phyloP scores from a whole-genome alignment of 495 filamentous ascomycete genomes.

The Copromyces sp. region DNA sequence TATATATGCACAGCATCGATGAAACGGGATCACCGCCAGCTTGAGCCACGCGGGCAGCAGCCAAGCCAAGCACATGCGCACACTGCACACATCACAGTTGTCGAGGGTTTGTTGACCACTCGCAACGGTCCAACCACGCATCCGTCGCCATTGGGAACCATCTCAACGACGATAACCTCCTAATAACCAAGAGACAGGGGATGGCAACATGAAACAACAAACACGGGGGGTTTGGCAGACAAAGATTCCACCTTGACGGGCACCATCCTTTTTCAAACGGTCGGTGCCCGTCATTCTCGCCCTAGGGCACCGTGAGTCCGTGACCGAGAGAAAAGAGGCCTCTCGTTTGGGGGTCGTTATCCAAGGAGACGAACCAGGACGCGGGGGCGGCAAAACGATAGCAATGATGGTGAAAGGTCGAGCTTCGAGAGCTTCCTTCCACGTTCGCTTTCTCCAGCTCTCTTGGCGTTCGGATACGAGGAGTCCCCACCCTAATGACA shows the following conservation, averaged over 20 bases:
- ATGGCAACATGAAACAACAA: constrained; percentile 4
- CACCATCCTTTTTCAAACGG: background rate
- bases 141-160: background rate
- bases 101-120: background rate
- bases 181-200: background rate
- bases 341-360: background rate
- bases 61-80: no score
- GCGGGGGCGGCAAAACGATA: background rate
- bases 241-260: constrained; percentile 1
- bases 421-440: background rate
- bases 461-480: background rate
- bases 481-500: background rate
- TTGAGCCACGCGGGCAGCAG: background rate
- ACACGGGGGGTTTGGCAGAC: constrained; percentile 3
- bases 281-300: background rate
- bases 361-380: background rate
- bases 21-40: background rate
- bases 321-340: background rate
- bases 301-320: background rate
- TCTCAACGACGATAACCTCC: background rate
- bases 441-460: background rate
- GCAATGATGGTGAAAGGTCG: background rate
- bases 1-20: background rate
- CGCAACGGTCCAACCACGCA: background rate
- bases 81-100: background rate